Conservation (phyloP, 2,329 filamentous ascomycete species). For the Berkeleyomyces rouxiae region DNA sequence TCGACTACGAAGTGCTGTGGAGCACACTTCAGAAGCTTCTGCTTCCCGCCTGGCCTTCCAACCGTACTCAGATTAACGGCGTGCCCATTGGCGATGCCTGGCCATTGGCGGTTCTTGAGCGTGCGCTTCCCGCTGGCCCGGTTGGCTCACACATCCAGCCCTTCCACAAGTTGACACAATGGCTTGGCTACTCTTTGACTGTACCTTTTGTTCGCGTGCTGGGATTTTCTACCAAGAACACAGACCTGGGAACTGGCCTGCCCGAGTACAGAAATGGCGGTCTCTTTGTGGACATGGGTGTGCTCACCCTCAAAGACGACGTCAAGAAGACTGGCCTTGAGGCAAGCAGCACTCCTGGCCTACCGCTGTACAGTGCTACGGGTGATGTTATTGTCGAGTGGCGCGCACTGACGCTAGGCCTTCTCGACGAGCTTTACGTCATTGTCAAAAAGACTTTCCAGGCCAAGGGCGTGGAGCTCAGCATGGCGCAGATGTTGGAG, state of each 20-base stretch:
- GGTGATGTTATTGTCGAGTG: constrained; percentile 45
- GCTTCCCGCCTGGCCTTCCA: constrained; percentile 32
- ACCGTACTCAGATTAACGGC: constrained; percentile 33
- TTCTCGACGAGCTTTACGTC: constrained; percentile 33
- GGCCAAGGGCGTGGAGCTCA: constrained; percentile 23
- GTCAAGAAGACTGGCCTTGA: constrained; percentile 27
- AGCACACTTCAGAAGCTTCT: constrained; percentile 26
- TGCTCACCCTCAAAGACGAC: constrained; percentile 32
- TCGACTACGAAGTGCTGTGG: constrained; percentile 28
- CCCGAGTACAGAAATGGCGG: constrained; percentile 60
- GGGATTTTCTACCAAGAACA: constrained; percentile 33
- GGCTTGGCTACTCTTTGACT: constrained; percentile 58
- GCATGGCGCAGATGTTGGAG: constrained; percentile 34
- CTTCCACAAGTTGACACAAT: constrained; percentile 51
- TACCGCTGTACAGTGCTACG: constrained; percentile 34
- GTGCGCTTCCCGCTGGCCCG: constrained; percentile 2
- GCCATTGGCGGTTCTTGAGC: constrained; percentile 23
- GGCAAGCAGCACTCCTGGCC: constrained; percentile 21
- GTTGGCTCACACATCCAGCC: constrained; percentile 25
- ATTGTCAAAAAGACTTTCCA: constrained; percentile 25
- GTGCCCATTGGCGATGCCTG: constrained; percentile 33
- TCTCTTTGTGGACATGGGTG: constrained; percentile 44
- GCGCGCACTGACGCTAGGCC: constrained; percentile 40
- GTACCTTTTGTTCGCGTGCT: constrained; percentile 42
- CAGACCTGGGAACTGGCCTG: constrained; percentile 45